Evolutionary conservation across 2,329 filamentous ascomycete genomes (phyloP).

Genomic region (Pestalotiopsis sp.): DNA sequence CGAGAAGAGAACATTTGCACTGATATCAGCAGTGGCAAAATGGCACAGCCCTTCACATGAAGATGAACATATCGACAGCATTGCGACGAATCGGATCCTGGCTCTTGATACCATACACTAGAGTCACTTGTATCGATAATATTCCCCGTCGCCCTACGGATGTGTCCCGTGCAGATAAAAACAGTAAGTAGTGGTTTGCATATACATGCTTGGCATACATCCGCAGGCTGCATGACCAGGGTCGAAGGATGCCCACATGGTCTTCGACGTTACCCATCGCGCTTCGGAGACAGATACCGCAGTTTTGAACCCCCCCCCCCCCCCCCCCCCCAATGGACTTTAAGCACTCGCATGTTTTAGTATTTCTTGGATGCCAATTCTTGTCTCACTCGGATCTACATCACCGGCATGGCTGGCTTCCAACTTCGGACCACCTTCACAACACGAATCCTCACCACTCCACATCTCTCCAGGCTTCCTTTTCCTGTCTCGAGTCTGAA

Average conservation of each 20-base stretch:
- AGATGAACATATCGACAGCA: background rate
- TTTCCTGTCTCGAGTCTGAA: background rate
- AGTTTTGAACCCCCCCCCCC: background rate
- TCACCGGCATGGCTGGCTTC: background rate
- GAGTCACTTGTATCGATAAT: background rate
- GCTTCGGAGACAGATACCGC: background rate
- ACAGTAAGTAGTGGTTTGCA: slow-evolving; percentile 4
- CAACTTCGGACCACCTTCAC: background rate
- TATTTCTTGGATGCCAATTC: background rate
- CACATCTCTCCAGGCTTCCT: background rate
- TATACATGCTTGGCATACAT: background rate
- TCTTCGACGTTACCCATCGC: background rate
- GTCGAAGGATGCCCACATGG: slow-evolving; percentile 7
- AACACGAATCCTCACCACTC: background rate
- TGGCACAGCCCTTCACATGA: background rate
- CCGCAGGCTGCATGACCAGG: slow-evolving; percentile 6
- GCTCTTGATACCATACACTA: background rate
- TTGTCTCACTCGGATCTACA: background rate
- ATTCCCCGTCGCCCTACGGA: background rate
- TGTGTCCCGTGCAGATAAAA: slow-evolving; percentile 1
- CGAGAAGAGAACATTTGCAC: background rate
- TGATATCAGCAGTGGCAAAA: background rate
- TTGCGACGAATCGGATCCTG: background rate
- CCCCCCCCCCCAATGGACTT: background rate
- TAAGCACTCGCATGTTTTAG: background rate